phyloP scores from a whole-genome alignment of 768 basidiomycete species.

The Neoboletus subvelutipes region DNA sequence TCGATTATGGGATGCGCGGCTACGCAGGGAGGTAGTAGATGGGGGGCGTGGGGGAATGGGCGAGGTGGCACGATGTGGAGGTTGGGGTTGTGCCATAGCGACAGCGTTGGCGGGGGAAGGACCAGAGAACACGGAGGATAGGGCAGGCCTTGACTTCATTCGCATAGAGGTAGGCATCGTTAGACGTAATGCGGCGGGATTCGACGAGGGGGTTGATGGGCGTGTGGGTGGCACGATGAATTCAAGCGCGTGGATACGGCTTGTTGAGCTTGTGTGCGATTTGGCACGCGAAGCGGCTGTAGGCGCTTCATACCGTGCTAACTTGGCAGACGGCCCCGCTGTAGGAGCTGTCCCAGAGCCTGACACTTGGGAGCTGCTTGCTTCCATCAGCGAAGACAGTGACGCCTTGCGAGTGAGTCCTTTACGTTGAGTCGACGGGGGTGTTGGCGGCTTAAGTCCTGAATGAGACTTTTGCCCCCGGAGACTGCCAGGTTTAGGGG shows the following conservation, averaged over 20 bases:
- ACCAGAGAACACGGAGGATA: constrained; percentile 72
- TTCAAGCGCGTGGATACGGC: constrained; percentile 57
- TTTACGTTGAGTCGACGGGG: constrained; percentile 60
- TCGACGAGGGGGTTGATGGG: constrained; percentile 77
- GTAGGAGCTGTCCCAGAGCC: constrained; percentile 45
- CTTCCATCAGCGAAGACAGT: constrained; percentile 70
- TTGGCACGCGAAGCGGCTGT: constrained; percentile 83
- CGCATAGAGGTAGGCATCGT: constrained; percentile 87
- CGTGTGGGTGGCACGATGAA: constrained; percentile 73
- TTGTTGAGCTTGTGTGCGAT: constrained; percentile 61
- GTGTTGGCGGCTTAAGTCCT: constrained; percentile 73
- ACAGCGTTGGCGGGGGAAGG: constrained; percentile 34
- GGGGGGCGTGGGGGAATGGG: constrained; percentile 61
- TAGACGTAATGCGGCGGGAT: constrained; percentile 72
- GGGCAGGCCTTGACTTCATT: constrained; percentile 68
- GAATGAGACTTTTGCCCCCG: constrained; percentile 85
- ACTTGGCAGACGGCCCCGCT: constrained; percentile 38
- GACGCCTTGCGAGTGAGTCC: constrained; percentile 73
- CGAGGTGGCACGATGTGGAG: constrained; percentile 50
- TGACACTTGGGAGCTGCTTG: constrained; percentile 52
- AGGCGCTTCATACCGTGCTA: constrained; percentile 67
- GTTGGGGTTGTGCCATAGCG: constrained; percentile 29
- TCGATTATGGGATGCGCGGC: constrained; percentile 29
- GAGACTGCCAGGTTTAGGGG: constrained; percentile 70
- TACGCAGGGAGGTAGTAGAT: constrained; percentile 50